Base-by-base conservation (phyloP, 176 grass and related monocot species). In the Carex kokanica region DNA sequence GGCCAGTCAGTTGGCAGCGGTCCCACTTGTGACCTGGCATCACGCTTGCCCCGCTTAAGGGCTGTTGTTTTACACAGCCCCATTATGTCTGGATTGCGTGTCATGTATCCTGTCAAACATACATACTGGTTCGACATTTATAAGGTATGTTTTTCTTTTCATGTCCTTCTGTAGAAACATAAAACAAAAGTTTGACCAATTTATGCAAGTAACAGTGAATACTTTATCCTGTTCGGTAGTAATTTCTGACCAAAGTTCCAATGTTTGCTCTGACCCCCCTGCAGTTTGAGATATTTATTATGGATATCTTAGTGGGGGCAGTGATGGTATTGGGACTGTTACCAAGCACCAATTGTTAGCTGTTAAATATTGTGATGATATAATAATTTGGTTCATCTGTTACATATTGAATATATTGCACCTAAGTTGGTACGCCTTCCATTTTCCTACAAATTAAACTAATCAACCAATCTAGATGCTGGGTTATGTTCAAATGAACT, bases 41-140 rank as follows among this genome's bases (percentile, higher is more conserved):
- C 93, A 75, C 89, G 84, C 17, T 90, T 99, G 53, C 70, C 88
- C 75, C 87, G 57, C 83, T 92, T 99, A 74, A 88, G 97, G 69
- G 97, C 93, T 73, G 91, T 89, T 86, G 97, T 99, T 88, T 84
- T 99, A 52, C 97, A 99, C 86, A 99, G 97, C 83, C 97, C 97
- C 73, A 99, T 99, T 93, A 93, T 93, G 83, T 99, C 97, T 86
- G 97, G 97, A 56, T 81, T 99, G 65, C 88, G 97, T 70, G 97
- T 99, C 81, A 99, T 99, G 97, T 99, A 96, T 90, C 89, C 97
- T 78, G 97, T 99, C 77, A 99, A 99, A 55, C 89, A 91, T 85
- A 93, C 97, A 82, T 99, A 99, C 85, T 99, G 97, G 97, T 99
- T 99, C 81, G 97, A 99, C 86, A 99, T 99, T 88, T 99, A 99